Evolutionary conservation across 2,329 filamentous ascomycete species (phyloP).

Genomic region (Didymella pinodella): DNA sequence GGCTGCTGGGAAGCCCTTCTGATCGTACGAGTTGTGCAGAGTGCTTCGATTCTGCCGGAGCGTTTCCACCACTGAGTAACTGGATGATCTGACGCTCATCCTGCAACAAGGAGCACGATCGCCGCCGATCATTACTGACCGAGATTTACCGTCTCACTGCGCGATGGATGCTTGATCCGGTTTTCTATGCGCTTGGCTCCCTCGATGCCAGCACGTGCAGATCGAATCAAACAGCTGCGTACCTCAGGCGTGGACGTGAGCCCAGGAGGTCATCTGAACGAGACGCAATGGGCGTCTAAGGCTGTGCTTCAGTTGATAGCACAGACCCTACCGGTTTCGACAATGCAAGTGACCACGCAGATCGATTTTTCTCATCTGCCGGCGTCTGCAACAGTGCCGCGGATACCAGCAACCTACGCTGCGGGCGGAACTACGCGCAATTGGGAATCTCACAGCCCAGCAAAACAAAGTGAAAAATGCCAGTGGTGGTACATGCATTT

Average conservation of each 20-base stretch:
- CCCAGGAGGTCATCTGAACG: slow-evolving; percentile 5
- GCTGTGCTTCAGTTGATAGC: slow-evolving; percentile 1
- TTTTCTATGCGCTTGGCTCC: slow-evolving; percentile 31
- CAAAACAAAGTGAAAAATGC: slow-evolving; percentile 20
- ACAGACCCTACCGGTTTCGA: background rate
- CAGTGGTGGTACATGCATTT: slow-evolving; percentile 10
- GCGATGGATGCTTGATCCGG: slow-evolving; percentile 29
- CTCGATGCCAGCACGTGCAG: slow-evolving; percentile 29
- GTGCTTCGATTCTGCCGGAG: slow-evolving; percentile 36
- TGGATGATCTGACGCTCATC: slow-evolving; percentile 27
- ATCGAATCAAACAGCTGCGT: slow-evolving; percentile 23
- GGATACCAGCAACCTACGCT: slow-evolving; percentile 10
- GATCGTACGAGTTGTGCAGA: slow-evolving; percentile 42
- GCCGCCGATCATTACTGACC: slow-evolving; percentile 35
- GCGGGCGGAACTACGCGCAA: slow-evolving; percentile 7
- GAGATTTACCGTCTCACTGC: slow-evolving; percentile 33
- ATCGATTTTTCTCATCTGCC: slow-evolving; percentile 18
- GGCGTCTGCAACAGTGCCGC: slow-evolving; percentile 13
- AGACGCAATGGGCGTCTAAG: slow-evolving; percentile 1
- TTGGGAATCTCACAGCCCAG: slow-evolving; percentile 19
- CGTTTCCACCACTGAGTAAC: slow-evolving; percentile 41
- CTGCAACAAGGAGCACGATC: slow-evolving; percentile 35
- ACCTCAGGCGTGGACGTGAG: slow-evolving; percentile 21
- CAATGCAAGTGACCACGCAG: background rate
- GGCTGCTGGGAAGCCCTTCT: slow-evolving; percentile 15